Conservation (phyloP, 805 yeast genomes). For the Teunomyces tritomae region DNA sequence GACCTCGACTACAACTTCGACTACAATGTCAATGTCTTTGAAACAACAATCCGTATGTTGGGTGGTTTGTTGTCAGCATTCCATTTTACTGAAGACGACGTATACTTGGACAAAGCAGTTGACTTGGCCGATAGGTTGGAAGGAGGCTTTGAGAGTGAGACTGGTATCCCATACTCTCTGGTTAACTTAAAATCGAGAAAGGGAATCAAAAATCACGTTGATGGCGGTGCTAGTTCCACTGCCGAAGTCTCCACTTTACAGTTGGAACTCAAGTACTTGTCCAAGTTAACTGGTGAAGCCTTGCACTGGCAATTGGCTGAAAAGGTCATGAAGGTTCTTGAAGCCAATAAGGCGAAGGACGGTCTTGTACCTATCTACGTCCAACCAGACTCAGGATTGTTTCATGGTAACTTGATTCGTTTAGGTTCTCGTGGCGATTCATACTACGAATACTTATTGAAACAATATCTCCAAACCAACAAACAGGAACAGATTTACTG, state of each 20-base stretch:
- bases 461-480: conserved; percentile 79
- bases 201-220: conserved; percentile 61
- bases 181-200: conserved; percentile 66
- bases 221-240: conserved; percentile 78
- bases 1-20: conserved; percentile 71
- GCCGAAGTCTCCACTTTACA: conserved; percentile 89
- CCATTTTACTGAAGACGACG: conserved; percentile 63
- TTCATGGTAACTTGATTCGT: conserved; percentile 63
- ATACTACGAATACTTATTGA: conserved; percentile 83
- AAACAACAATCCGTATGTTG: conserved; percentile 91
- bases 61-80: conserved; percentile 90
- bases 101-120: conserved; percentile 74
- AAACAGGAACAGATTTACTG: conserved; percentile 59
- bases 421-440: conserved; percentile 93
- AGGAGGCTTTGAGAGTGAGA: conserved; percentile 61
- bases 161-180: conserved; percentile 78
- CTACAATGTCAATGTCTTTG: conserved; percentile 78
- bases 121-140: conserved; percentile 69
- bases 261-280: conserved; percentile 78
- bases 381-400: conserved; percentile 70
- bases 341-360: conserved; percentile 58
- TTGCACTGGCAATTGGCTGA: conserved; percentile 80
- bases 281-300: conserved; percentile 75
- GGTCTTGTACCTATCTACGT: conserved; percentile 85
- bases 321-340: conserved; percentile 66